A percentile compares a stretch with the other conserved stretches of the same genome.
phyloP scores from a whole-genome alignment of 1,284 basidiomycete genomes.

The Boletus calvinii region DNA sequence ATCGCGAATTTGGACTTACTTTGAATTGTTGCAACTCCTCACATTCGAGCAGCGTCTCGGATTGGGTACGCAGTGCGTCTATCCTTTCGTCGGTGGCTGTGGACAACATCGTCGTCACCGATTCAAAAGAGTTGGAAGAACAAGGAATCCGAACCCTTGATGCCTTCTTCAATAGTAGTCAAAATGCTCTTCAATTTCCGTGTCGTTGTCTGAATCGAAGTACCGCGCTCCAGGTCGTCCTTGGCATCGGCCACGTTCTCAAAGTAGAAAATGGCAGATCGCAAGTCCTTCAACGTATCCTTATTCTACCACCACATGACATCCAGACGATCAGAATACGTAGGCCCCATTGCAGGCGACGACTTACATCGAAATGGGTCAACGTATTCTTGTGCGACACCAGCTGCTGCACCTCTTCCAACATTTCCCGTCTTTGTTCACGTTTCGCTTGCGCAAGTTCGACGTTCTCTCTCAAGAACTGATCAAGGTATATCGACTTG shows the following conservation, averaged over 20 bases:
- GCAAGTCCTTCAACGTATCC: conserved; percentile 60
- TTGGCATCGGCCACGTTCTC: conserved; percentile 57
- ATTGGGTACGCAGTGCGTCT: conserved; percentile 42
- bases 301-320: conserved; percentile 44
- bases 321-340: neutral
- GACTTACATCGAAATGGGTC: conserved; percentile 54
- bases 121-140: neutral
- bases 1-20: conserved; percentile 41
- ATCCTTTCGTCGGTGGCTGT: conserved; percentile 55
- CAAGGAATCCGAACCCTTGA: conserved; percentile 45
- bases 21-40: conserved; percentile 60
- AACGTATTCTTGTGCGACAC: conserved; percentile 46
- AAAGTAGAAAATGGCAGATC: conserved; percentile 63
- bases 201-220: conserved; percentile 42
- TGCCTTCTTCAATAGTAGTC: conserved; percentile 48
- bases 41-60: conserved; percentile 51
- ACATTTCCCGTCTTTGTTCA: conserved; percentile 43
- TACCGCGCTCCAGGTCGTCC: conserved; percentile 47
- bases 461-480: conserved; percentile 61
- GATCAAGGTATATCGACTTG: conserved; percentile 64
- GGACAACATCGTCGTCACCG: neutral
- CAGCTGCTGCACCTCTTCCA: conserved; percentile 48
- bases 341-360: neutral
- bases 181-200: conserved; percentile 53
- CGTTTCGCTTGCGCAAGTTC: conserved; percentile 50